Percentiles rank a stretch among this genome's conserved stretches.
Conservation (phyloP, 1,139 yeast species). For the Candida sp. region DNA sequence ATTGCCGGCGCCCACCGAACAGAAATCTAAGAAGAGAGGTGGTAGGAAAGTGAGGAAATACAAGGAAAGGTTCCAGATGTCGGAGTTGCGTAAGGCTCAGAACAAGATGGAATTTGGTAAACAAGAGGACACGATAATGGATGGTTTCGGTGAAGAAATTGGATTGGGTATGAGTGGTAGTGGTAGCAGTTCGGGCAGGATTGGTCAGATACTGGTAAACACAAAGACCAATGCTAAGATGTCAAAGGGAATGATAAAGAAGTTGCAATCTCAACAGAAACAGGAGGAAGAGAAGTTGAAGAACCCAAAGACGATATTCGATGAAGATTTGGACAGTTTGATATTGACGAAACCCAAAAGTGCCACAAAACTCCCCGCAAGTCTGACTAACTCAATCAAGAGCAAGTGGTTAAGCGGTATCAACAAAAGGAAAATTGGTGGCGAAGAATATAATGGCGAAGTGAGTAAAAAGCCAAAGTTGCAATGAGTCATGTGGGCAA, state of each 20-base stretch:
- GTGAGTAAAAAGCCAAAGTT: slow-evolving; percentile 2
- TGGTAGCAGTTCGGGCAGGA: slow-evolving; percentile 29
- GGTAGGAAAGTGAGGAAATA: slow-evolving; percentile 81
- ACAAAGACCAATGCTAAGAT: slow-evolving; percentile 53
- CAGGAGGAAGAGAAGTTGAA: slow-evolving; percentile 9
- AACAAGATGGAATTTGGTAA: slow-evolving; percentile 86
- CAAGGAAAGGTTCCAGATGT: slow-evolving; percentile 80
- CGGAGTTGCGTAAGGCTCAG: slow-evolving; percentile 83
- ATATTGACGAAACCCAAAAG: slow-evolving; percentile 13
- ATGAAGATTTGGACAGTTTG: slow-evolving; percentile 20
- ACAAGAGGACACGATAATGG: slow-evolving; percentile 64
- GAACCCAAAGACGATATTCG: slow-evolving; percentile 16
- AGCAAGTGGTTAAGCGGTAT: slow-evolving; percentile 28
- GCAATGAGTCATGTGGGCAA: neutral
- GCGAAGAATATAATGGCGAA: neutral
- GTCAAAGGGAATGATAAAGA: slow-evolving; percentile 54
- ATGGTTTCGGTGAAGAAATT: slow-evolving; percentile 77
- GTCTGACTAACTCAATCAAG: neutral
- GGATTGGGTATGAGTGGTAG: slow-evolving; percentile 78
- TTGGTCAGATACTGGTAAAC: slow-evolving; percentile 42
- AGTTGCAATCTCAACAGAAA: slow-evolving; percentile 32
- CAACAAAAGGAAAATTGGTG: slow-evolving; percentile 16
- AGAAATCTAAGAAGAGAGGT: slow-evolving; percentile 82
- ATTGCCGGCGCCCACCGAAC: slow-evolving; percentile 81
- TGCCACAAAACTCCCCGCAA: neutral